A percentile compares a stretch with the other conserved stretches of the same genome.
phyloP scores from a whole-genome alignment of 2,329 filamentous ascomycete genomes.

The Exophiala oligosperma region DNA sequence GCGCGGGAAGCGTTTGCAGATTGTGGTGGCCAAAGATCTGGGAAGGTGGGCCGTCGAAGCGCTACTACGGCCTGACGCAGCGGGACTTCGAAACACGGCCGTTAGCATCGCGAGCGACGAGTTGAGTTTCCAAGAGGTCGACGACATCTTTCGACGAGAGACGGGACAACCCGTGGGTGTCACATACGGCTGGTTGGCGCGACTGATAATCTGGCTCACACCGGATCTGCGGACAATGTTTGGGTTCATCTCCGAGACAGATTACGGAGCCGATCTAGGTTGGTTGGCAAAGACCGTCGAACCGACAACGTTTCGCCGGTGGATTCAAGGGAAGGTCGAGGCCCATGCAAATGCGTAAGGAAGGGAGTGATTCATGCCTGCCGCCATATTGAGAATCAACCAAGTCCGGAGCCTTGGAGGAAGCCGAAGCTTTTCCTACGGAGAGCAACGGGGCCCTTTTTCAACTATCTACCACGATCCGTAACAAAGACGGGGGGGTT shows the following conservation, averaged over 20 bases:
- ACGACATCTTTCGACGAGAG: background rate
- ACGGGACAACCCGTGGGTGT: background rate
- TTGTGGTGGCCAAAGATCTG: slow-evolving; percentile 30
- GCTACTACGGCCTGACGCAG: background rate
- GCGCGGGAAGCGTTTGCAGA: slow-evolving; percentile 42
- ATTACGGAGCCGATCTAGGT: background rate
- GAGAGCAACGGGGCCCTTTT: no score
- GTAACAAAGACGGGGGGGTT: no score
- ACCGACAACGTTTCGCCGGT: background rate
- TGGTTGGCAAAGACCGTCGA: background rate
- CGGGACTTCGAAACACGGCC: background rate
- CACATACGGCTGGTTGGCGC: background rate
- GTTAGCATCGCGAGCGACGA: slow-evolving; percentile 2
- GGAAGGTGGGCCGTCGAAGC: background rate
- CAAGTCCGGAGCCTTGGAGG: no score
- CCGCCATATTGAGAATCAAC: no score
- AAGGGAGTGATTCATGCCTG: no score
- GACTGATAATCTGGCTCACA: background rate
- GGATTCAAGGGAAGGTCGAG: background rate
- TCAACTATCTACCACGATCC: no score
- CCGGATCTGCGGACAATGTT: slow-evolving; percentile 1
- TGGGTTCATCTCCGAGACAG: background rate
- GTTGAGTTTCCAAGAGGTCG: background rate
- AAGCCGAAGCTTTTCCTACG: no score
- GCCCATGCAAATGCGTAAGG: background rate